Conservation (phyloP, 2,329 filamentous ascomycete species). For the Colletotrichum euphorbiae region DNA sequence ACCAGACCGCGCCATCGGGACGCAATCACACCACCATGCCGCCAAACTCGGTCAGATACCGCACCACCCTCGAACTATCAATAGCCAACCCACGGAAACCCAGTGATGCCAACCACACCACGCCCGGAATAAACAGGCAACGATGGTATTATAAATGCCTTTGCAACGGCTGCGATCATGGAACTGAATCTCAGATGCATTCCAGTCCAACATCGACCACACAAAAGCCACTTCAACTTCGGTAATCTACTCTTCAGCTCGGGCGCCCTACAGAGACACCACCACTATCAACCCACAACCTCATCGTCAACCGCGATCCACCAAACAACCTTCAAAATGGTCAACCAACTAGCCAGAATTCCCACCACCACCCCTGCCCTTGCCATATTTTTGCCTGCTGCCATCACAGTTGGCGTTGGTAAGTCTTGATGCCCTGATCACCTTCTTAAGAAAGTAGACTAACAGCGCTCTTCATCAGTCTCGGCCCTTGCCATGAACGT, state of each 20-base stretch:
- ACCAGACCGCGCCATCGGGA: slow-evolving; percentile 32
- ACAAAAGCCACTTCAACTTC: slow-evolving; percentile 22
- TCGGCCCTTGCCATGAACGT: slow-evolving; percentile 49
- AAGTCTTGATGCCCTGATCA: not conserved
- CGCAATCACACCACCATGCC: slow-evolving; percentile 36
- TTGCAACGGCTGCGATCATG: not conserved
- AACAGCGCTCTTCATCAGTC: not conserved
- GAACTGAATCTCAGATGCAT: slow-evolving; percentile 18
- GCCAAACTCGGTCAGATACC: slow-evolving; percentile 29
- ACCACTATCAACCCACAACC: not conserved
- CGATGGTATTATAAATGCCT: slow-evolving; percentile 28
- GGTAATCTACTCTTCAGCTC: not conserved
- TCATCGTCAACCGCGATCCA: not conserved
- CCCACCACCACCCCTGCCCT: slow-evolving; percentile 24
- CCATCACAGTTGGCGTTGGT: slow-evolving; percentile 33
- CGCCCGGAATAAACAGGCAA: slow-evolving; percentile 29
- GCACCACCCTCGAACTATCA: slow-evolving; percentile 37
- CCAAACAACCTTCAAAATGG: slow-evolving; percentile 26
- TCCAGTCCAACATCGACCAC: slow-evolving; percentile 35
- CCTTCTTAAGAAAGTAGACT: not conserved
- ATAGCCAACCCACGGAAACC: slow-evolving; percentile 24
- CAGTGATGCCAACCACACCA: slow-evolving; percentile 7
- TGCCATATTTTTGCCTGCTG: slow-evolving; percentile 30
- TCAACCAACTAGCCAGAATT: slow-evolving; percentile 35
- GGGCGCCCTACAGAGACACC: slow-evolving; percentile 7